Evolutionary conservation across 441 rosid genomes (phyloP), one percentile per base, ranked within the genome.

Genomic region (Populus tomentosa): DNA sequence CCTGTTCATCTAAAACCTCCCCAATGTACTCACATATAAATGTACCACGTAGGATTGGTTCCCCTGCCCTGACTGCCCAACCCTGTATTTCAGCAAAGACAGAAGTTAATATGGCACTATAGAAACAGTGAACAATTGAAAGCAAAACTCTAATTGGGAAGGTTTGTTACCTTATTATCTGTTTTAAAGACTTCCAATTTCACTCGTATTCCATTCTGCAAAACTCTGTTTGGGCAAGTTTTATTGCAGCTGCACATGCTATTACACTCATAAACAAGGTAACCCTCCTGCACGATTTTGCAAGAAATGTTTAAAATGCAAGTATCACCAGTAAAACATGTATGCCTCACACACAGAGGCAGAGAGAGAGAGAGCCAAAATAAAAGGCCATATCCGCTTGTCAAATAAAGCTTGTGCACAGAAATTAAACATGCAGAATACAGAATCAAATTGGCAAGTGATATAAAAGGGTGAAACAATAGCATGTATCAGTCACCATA

Each of bases 221-320:
- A 88, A 85, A 94, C 93, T 84, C 99, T 90, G 75, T 97, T 97
- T 7, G 88, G 91, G 85, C 99, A 97, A 77, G 88, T 79, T 82
- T 83, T 86, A 73, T 83, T 79, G 89, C 99, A 97, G 82, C 87
- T 78, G 80, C 99, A 94, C 89, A 84, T 81, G 33, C 68, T 84
- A 86, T 89, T 97, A 89, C 99, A 97, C 90, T 97, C 99, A 67
- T 97, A 97, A 81, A 97, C 97, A 72, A 96, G 97, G 82, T 97
- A 94, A 76, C 99, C 98, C 89, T 93, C 98, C 99, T 94, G 89
- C 86, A 85, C 28, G 61, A 71, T 79, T 84, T 78, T 64, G 61
- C 59, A 76, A 77, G 36, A 70, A 32, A 76, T 62, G 59, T 50
- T 23, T 30, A 63, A 38, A 81, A 73, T 20, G 74, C 80, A 70